Conservation (phyloP, 805 yeast genomes). For the Wickerhamomyces silvicola region DNA sequence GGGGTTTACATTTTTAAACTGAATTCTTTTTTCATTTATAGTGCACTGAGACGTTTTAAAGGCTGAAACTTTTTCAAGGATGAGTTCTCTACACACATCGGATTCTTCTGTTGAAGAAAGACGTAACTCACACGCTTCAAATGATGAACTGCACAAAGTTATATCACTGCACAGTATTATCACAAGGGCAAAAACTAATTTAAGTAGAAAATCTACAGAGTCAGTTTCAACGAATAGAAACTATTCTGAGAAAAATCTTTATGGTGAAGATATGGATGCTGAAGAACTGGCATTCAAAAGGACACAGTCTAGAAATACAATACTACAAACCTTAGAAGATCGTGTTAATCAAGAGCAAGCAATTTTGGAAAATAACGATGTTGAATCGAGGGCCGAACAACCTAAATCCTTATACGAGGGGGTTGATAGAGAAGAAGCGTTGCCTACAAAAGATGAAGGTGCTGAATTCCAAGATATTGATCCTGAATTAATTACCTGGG, state of each 20-base stretch:
- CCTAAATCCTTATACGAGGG: slow-evolving; percentile 10
- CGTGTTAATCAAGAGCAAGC: slow-evolving; percentile 20
- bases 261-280: slow-evolving; percentile 32
- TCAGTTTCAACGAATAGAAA: no score
- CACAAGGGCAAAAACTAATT: no score
- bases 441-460: slow-evolving; percentile 37
- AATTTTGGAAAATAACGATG: slow-evolving; percentile 1
- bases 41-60: no score
- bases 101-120: no score
- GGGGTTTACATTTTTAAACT: no score
- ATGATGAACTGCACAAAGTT: no score
- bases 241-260: slow-evolving; percentile 27
- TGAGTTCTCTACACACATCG: no score
- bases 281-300: slow-evolving; percentile 34
- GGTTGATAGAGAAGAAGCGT: slow-evolving; percentile 18
- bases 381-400: not conserved
- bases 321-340: slow-evolving; percentile 29
- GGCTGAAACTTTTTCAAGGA: no score
- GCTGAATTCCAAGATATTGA: slow-evolving; percentile 47
- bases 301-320: slow-evolving; percentile 37
- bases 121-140: no score
- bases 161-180: no score
- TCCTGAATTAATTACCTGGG: slow-evolving; percentile 67
- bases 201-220: no score
- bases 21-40: no score